Evolutionary conservation across 805 yeast species (phyloP).

Genomic region (Yamadazyma paraphyllophila): DNA sequence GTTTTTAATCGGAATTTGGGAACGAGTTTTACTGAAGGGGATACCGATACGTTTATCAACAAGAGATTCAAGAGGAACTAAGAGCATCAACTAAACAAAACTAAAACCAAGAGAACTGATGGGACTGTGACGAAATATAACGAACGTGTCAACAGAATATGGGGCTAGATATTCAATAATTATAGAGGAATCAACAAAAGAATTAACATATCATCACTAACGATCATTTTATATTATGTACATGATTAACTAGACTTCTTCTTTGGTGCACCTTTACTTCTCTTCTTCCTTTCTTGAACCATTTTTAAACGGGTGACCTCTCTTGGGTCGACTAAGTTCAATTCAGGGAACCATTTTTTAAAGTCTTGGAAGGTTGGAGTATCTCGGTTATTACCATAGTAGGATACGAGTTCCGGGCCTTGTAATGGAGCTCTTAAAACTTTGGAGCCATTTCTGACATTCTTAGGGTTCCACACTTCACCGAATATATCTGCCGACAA

Average conservation of each 20-base stretch:
- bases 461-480: constrained; percentile 65
- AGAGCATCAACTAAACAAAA: too few relatives aligned
- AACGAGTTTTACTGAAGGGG: constrained; percentile 8
- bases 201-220: too few relatives aligned
- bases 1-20: background rate
- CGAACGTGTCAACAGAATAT: background rate
- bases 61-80: constrained; percentile 7
- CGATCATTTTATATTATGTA: background rate
- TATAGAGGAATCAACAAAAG: too few relatives aligned
- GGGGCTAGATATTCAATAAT: too few relatives aligned
- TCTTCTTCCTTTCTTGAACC: constrained; percentile 67
- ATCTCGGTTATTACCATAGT: constrained; percentile 69
- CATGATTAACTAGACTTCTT: constrained; percentile 40
- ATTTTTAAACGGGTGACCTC: constrained; percentile 68
- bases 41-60: constrained; percentile 15
- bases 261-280: constrained; percentile 88
- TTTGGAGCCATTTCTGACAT: constrained; percentile 69
- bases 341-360: constrained; percentile 50
- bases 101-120: too few relatives aligned
- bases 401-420: constrained; percentile 68
- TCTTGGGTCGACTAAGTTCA: constrained; percentile 59
- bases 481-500: constrained; percentile 66
- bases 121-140: too few relatives aligned
- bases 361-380: constrained; percentile 63
- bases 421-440: constrained; percentile 63